Percentiles rank a stretch among this genome's conserved stretches.
Evolutionary conservation across 139 green algal genomes (phyloP).

Genomic region (Micractinium sp.): DNA sequence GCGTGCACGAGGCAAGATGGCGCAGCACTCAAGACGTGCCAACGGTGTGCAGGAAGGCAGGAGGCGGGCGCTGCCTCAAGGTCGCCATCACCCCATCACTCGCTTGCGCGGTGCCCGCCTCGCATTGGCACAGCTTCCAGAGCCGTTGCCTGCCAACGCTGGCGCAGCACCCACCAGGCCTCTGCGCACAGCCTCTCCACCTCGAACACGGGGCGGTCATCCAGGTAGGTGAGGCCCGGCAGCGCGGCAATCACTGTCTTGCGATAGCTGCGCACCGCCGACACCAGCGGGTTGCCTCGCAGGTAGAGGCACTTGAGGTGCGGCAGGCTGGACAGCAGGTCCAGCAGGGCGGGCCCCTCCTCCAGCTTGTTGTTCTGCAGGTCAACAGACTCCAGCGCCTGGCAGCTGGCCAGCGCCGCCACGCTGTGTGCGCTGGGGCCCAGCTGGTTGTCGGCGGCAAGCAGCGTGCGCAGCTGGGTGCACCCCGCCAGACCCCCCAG

Average conservation of each 20-base stretch:
- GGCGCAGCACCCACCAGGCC: constrained; percentile 71
- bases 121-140: too few species aligned
- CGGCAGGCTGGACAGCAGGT: constrained; percentile 53
- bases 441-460: constrained; percentile 74
- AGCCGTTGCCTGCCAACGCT: too few species aligned
- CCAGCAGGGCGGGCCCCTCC: constrained; percentile 41
- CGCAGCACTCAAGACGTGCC: neutral
- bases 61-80: neutral
- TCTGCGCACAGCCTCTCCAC: constrained; percentile 72
- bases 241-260: constrained; percentile 72
- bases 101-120: too few species aligned
- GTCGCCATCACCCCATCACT: too few species aligned
- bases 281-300: constrained; percentile 84
- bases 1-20: too few species aligned
- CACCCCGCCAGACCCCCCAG: constrained; percentile 64
- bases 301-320: constrained; percentile 89
- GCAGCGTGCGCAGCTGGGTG: constrained; percentile 68
- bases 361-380: constrained; percentile 69
- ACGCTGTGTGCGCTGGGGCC: constrained; percentile 48
- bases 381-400: constrained; percentile 71
- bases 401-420: constrained; percentile 53
- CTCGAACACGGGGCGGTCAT: constrained; percentile 86
- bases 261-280: constrained; percentile 76
- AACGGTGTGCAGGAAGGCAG: too few species aligned
- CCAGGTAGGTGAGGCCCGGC: constrained; percentile 80